These are phyloP conservation scores for Elsinoe perseae DNA, from an alignment of 2,329 filamentous ascomycete species.

Conservation along the genomic window DNA sequence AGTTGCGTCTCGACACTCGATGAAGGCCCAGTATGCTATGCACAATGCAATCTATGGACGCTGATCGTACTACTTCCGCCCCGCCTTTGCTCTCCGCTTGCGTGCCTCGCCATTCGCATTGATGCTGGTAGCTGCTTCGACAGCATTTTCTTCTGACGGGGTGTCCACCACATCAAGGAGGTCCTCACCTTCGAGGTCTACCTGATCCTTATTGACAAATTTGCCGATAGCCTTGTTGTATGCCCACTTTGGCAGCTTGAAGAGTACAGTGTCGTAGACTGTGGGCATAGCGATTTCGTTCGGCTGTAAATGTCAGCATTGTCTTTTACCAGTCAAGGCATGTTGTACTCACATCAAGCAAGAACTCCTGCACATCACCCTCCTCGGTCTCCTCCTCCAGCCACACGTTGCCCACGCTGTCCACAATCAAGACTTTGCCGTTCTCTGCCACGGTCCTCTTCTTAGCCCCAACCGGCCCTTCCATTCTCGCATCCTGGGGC, in stretches of 20 bases:
- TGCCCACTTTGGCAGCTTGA: constrained; percentile 67
- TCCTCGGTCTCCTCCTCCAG: constrained; percentile 89
- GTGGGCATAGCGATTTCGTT: constrained; percentile 72
- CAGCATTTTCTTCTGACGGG: constrained; percentile 25
- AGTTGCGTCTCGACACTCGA: background rate
- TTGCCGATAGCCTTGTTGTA: constrained; percentile 48
- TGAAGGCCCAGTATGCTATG: background rate
- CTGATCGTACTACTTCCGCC: constrained; percentile 15
- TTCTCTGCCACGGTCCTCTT: constrained; percentile 90
- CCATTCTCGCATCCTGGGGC: constrained; percentile 45
- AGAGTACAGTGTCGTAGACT: constrained; percentile 72
- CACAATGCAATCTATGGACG: background rate
- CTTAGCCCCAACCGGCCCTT: constrained; percentile 64
- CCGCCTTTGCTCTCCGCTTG: constrained; percentile 31
- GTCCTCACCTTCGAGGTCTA: constrained; percentile 29
- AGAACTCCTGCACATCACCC: constrained; percentile 70
- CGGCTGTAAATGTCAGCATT: constrained; percentile 44
- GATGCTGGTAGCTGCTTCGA: constrained; percentile 36
- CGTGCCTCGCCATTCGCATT: constrained; percentile 41
- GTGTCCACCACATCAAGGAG: constrained; percentile 32
- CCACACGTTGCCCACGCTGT: constrained; percentile 85
- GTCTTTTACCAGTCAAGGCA: background rate
- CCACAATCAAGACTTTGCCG: constrained; percentile 88
- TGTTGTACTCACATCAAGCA: constrained; percentile 67
- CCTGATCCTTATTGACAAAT: constrained; percentile 30